These are phyloP conservation scores for Endocalyx cinctus DNA, from an alignment of 2,329 filamentous ascomycete species.

Conservation along the genomic window DNA sequence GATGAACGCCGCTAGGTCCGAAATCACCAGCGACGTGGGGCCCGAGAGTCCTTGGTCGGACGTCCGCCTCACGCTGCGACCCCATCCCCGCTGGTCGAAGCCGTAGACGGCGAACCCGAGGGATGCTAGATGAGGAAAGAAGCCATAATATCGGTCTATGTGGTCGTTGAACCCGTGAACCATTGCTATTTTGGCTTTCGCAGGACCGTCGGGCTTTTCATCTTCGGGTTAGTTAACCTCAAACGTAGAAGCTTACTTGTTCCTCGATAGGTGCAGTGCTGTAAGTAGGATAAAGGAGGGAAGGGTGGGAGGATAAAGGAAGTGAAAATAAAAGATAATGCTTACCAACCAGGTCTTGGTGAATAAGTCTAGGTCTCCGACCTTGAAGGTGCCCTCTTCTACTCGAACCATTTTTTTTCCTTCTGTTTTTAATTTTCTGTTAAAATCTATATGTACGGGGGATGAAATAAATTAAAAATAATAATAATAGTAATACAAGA, in stretches of 20 bases:
- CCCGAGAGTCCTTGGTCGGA: constrained; percentile 69
- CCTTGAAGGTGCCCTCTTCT: constrained; percentile 46
- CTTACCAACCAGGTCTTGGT: constrained; percentile 58
- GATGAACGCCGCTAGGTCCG: constrained; percentile 76
- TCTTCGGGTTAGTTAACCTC: too few species aligned
- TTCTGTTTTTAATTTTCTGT: too few species aligned
- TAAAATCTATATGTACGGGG: too few species aligned
- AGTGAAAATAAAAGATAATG: too few species aligned
- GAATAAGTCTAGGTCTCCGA: constrained; percentile 43
- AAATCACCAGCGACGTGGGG: constrained; percentile 65
- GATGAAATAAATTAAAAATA: too few species aligned
- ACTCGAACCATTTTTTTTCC: constrained; percentile 37
- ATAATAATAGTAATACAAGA: too few species aligned
- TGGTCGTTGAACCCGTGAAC: constrained; percentile 91
- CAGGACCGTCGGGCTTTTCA: constrained; percentile 45
- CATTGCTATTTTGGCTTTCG: constrained; percentile 71
- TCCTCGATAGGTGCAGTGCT: too few species aligned
- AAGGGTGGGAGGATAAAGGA: too few species aligned
- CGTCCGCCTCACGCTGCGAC: constrained; percentile 59
- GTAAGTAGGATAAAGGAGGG: too few species aligned
- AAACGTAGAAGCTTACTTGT: too few species aligned
- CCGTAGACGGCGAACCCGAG: constrained; percentile 70
- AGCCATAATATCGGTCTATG: constrained; percentile 67
- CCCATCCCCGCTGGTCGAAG: constrained; percentile 90
- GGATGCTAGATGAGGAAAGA: constrained; percentile 67